Base-by-base conservation (phyloP, 2,329 filamentous ascomycete species). In the Xylariaceae sp. region DNA sequence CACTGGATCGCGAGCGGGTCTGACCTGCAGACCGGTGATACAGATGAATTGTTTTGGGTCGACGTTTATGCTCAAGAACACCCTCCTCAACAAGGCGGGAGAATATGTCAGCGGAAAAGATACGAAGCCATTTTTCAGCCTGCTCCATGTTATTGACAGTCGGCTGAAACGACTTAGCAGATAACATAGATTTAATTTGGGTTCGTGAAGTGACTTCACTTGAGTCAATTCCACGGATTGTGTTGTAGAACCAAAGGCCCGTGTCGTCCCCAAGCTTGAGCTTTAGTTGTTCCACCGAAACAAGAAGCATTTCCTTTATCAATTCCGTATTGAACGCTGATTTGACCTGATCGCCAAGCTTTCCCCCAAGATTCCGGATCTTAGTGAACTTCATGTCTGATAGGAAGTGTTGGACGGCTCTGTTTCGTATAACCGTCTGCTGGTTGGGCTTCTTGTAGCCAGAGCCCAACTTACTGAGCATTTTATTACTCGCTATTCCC, bases 131-230 rank as follows among this genome's bases (percentile, higher is more conserved):
- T 58, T 87, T 87, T 21, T 84, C 79, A 1, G 88, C 94, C 71
- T 96, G 91, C 19, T 95, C 91, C 16, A 85, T 77, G 2, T 82
- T 88, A 65, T 87, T 90, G 70, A 98, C 94, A 53, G 83, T 86
- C 0, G 95, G 95, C 23, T 91, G 83, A 69, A 99, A 99, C 0
- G 92, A 96, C 72, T 99, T 99, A 17, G 95, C 93, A 1, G 92
- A 97, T 12, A 98, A 80, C 93, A 99, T 98, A 14, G 90, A 95
- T 73, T 98, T 97, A 78, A 97, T 96, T 69, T 95, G 91, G 1
- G 92, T 96, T 48, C 94, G 83, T 24, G 92, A 85, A 69, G 92
- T 97, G 64, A 99, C 92, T 73, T 97, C 93, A 67, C 89, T 95
- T 46, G 80, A 79, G 72, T 99, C 95, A 59, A 93, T 86, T 1